Evolutionary conservation across 2,329 filamentous ascomycete species (phyloP), one percentile per base, ranked within the genome.

Genomic region (Colletotrichum sp.): DNA sequence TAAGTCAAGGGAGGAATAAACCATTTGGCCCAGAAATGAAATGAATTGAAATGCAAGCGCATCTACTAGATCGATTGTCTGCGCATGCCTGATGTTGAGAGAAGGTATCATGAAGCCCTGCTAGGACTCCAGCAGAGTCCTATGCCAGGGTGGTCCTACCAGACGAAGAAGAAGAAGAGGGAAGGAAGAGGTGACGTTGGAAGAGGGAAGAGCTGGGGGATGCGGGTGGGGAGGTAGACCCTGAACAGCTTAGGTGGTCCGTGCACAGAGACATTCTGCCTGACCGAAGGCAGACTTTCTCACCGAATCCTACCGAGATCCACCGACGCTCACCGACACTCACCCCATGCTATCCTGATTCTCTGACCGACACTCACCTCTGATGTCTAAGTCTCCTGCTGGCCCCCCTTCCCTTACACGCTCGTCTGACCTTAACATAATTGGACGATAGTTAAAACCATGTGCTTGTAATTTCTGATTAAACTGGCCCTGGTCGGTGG

Each of bases 391-490:
- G 6, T 52, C n/a, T 21, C n/a, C 39, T 21, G 39, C 39, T 49
- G n/a, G 10, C 6, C 10, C 44, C 44, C 44, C 2, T 52, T 13
- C n/a, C n/a, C 6, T 21, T 7, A 21, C n/a, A 52, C 1, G 44
- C 3, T 3, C 0, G n/a, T 21, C 12, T 52, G 9, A 0, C 18
- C 18, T 18, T 6, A 49, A n/a, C 5, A n/a, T 49, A 1, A 49
- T n/a, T 12, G 39, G 9, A n/a, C 0, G 0, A n/a, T 10, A n/a
- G 2, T 44, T 18, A 6, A 44, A 0, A n/a, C 1, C 9, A 44
- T 44, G 9, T 44, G 39, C 39, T 44, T 44, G 39, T n/a, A n/a
- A 10, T 44, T 44, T 44, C 9, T 10, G 39, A 18, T 44, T 0
- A 44, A n/a, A 6, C 1, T 12, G 18, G 39, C 18, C 18, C 18